phyloP scores from a whole-genome alignment of 306 rosid species.

The Crataegus laevigata region DNA sequence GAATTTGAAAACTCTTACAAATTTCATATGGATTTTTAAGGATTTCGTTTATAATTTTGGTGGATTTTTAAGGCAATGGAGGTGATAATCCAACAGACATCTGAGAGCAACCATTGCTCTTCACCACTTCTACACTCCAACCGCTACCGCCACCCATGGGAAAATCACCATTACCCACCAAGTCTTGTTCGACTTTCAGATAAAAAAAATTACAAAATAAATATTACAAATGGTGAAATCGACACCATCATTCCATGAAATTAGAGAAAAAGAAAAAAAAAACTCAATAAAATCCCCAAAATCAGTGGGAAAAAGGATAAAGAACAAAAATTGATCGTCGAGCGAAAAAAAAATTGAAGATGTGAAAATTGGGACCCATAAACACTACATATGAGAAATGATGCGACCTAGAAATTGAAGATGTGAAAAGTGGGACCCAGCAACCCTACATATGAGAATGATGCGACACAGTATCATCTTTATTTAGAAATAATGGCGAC shows the following conservation, averaged over 20 bases:
- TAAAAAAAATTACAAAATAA: background rate
- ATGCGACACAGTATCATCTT: too few species aligned
- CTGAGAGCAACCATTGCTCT: slow-evolving; percentile 74
- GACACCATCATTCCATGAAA: slow-evolving; percentile 5
- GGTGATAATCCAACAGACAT: slow-evolving; percentile 50
- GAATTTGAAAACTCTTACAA: too few species aligned
- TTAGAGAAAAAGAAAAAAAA: background rate
- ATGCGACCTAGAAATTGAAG: background rate
- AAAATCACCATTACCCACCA: background rate
- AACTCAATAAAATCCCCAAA: background rate
- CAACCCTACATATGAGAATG: too few species aligned
- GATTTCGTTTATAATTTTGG: too few species aligned
- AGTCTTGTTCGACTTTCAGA: slow-evolving; percentile 13
- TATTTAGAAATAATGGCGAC: background rate
- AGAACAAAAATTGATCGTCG: slow-evolving; percentile 3
- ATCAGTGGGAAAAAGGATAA: background rate
- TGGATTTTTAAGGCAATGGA: slow-evolving; percentile 29
- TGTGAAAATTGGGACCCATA: background rate
- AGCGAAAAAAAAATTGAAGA: slow-evolving; percentile 12
- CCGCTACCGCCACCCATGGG: slow-evolving; percentile 41
- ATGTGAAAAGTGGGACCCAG: background rate
- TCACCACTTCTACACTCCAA: slow-evolving; percentile 63
- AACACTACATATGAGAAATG: too few species aligned
- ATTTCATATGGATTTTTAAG: too few species aligned
- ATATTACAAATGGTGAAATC: background rate